phyloP scores from a whole-genome alignment of 2,329 filamentous ascomycete genomes.

The Xylaria multiplex region DNA sequence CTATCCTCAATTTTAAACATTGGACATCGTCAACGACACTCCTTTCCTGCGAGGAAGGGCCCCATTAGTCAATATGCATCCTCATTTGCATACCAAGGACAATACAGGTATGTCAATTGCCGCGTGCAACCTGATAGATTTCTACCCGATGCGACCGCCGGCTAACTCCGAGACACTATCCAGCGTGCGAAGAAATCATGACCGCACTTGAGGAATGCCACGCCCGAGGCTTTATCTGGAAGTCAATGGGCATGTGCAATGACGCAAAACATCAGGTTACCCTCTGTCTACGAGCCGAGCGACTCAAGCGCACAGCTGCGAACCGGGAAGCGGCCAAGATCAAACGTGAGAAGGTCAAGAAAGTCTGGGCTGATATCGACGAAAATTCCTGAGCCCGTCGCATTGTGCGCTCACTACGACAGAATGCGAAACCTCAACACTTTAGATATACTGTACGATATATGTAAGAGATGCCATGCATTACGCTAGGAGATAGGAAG shows the following conservation, averaged over 20 bases:
- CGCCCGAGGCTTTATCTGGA: slow-evolving; percentile 89
- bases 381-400: slow-evolving; percentile 64
- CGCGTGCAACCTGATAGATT: slow-evolving; percentile 10
- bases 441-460: slow-evolving; percentile 28
- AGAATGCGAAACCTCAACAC: slow-evolving; percentile 1
- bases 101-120: slow-evolving; percentile 73
- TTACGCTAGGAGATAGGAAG: slow-evolving; percentile 27
- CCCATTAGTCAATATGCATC: slow-evolving; percentile 78
- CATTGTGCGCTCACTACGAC: neutral
- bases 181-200: slow-evolving; percentile 96
- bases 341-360: slow-evolving; percentile 78
- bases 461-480: slow-evolving; percentile 16
- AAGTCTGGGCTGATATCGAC: slow-evolving; percentile 82
- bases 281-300: slow-evolving; percentile 82
- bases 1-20: slow-evolving; percentile 25
- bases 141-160: neutral
- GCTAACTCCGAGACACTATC: slow-evolving; percentile 4
- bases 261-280: slow-evolving; percentile 85
- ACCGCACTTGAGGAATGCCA: slow-evolving; percentile 95
- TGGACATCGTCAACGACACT: slow-evolving; percentile 24
- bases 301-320: slow-evolving; percentile 77
- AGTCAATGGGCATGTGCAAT: slow-evolving; percentile 90
- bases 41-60: neutral
- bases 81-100: slow-evolving; percentile 92
- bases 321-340: slow-evolving; percentile 78